Percentiles rank a stretch among this genome's conserved stretches.
These are phyloP conservation scores for Iberis amara DNA, from an alignment of 441 rosid species.

Conservation along the genomic window DNA sequence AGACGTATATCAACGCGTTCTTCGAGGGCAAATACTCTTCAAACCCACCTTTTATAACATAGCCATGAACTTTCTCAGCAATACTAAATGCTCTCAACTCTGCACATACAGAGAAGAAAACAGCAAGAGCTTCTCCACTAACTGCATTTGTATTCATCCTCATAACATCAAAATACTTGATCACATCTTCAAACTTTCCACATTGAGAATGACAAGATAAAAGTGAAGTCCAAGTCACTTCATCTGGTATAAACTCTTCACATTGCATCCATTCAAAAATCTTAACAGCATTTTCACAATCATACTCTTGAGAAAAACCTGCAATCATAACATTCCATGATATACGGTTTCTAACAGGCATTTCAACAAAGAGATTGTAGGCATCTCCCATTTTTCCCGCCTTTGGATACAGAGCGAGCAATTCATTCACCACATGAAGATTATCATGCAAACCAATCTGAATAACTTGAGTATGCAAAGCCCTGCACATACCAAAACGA, in stretches of 20 bases:
- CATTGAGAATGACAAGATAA: constrained; percentile 59
- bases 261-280: constrained; percentile 49
- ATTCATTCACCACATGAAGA: constrained; percentile 53
- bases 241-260: constrained; percentile 50
- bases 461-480: constrained; percentile 43
- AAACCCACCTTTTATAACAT: constrained; percentile 54
- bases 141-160: constrained; percentile 39
- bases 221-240: constrained; percentile 68
- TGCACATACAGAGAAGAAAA: constrained; percentile 57
- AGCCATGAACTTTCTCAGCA: constrained; percentile 52
- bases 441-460: constrained; percentile 40
- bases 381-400: constrained; percentile 40
- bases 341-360: constrained; percentile 43
- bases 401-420: constrained; percentile 51
- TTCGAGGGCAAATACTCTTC: constrained; percentile 47
- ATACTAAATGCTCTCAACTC: constrained; percentile 29
- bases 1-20: constrained; percentile 47
- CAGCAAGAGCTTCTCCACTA: constrained; percentile 59
- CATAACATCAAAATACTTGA: constrained; percentile 47
- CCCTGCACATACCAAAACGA: constrained; percentile 28
- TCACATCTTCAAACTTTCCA: constrained; percentile 39
- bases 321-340: constrained; percentile 69
- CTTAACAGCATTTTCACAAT: constrained; percentile 43
- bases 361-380: constrained; percentile 50
- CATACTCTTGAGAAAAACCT: constrained; percentile 41